Evolutionary conservation across 371 early-diverging fungal species (phyloP).

Genomic region (Lichtheimia hyalospora): DNA sequence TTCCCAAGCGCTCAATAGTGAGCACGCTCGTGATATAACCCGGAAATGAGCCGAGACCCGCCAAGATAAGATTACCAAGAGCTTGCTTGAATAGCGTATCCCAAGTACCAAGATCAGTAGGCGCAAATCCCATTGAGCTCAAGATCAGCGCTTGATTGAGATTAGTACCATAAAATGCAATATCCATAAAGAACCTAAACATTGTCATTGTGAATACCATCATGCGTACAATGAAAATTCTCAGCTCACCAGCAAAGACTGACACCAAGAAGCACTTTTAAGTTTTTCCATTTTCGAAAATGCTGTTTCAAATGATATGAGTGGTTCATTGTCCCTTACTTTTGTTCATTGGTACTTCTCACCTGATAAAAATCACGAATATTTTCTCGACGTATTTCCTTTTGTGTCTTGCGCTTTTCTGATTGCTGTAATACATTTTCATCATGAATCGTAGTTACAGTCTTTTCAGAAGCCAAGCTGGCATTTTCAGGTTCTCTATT

Average conservation of each 20-base stretch:
- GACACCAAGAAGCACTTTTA: constrained; percentile 17
- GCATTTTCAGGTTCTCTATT: not conserved
- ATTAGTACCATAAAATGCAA: constrained; percentile 48
- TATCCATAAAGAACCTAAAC: constrained; percentile 22
- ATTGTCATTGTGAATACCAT: not conserved
- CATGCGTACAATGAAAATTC: not conserved
- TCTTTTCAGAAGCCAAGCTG: not conserved
- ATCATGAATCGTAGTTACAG: not conserved
- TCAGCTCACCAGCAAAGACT: constrained; percentile 14
- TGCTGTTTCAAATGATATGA: constrained; percentile 1
- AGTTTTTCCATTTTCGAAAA: constrained; percentile 17
- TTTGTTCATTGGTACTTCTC: not conserved
- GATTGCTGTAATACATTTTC: not conserved
- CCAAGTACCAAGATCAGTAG: constrained; percentile 23
- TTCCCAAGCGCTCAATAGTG: constrained; percentile 71
- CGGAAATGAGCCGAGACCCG: constrained; percentile 59
- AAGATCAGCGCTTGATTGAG: constrained; percentile 55
- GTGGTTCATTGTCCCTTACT: too few relatives aligned
- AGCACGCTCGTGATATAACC: constrained; percentile 62
- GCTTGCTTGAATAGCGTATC: constrained; percentile 38
- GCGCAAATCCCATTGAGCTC: constrained; percentile 44
- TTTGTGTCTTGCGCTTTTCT: constrained; percentile 2
- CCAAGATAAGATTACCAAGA: constrained; percentile 59
- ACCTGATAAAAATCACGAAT: constrained; percentile 16
- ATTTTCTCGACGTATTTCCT: constrained; percentile 12